Evolutionary conservation across 108 stramenopile species (phyloP).

Genomic region (Cyclotella kingstonii): DNA sequence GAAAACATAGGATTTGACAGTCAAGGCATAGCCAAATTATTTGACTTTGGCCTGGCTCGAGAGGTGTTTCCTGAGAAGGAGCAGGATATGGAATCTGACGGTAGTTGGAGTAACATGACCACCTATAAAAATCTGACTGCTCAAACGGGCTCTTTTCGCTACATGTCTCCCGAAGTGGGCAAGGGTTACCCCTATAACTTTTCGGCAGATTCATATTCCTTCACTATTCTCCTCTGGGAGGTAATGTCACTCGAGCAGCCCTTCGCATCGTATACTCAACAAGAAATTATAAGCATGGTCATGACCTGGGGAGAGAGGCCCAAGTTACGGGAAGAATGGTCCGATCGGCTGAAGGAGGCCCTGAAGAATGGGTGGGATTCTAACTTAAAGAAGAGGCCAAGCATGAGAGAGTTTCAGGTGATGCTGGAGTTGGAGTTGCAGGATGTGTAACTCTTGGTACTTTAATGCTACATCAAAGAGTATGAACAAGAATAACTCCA

Average conservation of each 20-base stretch:
- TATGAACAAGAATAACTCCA: too few relatives aligned
- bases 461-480: too few relatives aligned
- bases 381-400: slow-evolving; percentile 32
- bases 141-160: slow-evolving; percentile 79
- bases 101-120: too few relatives aligned
- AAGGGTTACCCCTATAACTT: slow-evolving; percentile 71
- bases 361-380: slow-evolving; percentile 36
- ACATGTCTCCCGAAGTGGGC: slow-evolving; percentile 30
- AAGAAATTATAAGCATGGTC: slow-evolving; percentile 35
- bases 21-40: slow-evolving; percentile 24
- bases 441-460: too few relatives aligned
- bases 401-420: slow-evolving; percentile 24
- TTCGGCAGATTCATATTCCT: slow-evolving; percentile 65
- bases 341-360: slow-evolving; percentile 25
- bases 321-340: slow-evolving; percentile 35
- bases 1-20: slow-evolving; percentile 32
- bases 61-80: slow-evolving; percentile 21
- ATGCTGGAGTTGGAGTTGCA: slow-evolving; percentile 24
- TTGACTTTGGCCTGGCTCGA: slow-evolving; percentile 39
- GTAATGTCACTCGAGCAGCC: slow-evolving; percentile 57
- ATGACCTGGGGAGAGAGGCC: slow-evolving; percentile 40
- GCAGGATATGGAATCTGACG: slow-evolving; percentile 37
- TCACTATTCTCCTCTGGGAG: slow-evolving; percentile 74
- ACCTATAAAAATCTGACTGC: slow-evolving; percentile 77
- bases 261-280: slow-evolving; percentile 35